Base-by-base conservation (phyloP, 441 rosid species). In the Pelargonium cotyledonis region DNA sequence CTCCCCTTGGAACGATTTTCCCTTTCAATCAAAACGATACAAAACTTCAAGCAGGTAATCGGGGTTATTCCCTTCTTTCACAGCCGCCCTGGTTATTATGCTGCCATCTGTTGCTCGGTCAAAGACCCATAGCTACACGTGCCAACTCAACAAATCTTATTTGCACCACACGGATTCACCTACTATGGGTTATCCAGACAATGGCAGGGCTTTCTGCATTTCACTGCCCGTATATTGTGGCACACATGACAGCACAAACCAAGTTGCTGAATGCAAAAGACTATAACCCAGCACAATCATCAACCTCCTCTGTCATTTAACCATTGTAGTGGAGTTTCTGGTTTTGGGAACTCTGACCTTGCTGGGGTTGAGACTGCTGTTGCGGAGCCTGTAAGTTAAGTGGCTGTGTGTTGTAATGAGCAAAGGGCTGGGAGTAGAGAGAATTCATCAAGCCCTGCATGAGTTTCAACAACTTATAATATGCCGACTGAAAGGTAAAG, bases 381-480 rank as follows among this genome's bases (percentile, higher is more conserved):
- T 80, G 91, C 51, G 86, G 96, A 14, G 86, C 71, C 65, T 85
- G 90, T 79, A 90, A 71, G 74, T 86, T 89, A 68, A 78, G 71
- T 5, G 96, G 95, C 80, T 88, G 95, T 10, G 89, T 80, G 82
- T 84, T 89, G 87, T 89, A 90, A 72, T 84, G 96, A 51, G 86
- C 68, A 70, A 90, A 95, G 41, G 96, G 92, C 82, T 92, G 98
- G 65, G 97, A 92, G 81, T 95, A 95, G 44, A 92, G 96, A 67
- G 97, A 89, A 78, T 85, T 89, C 83, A 88, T 86, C 78, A 90
- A 77, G 12, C 98, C 98, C 98, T 95, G 89, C 78, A 77, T 18
- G 69, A 1, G 63, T 26, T 63, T 53, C 41, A 16, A 65, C 11
- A 16, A 6, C 5, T 75, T 19, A 72, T 31, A 41, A 57, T 47